phyloP scores from a whole-genome alignment of 1,284 basidiomycete genomes.

The Inonotus hispidus region DNA sequence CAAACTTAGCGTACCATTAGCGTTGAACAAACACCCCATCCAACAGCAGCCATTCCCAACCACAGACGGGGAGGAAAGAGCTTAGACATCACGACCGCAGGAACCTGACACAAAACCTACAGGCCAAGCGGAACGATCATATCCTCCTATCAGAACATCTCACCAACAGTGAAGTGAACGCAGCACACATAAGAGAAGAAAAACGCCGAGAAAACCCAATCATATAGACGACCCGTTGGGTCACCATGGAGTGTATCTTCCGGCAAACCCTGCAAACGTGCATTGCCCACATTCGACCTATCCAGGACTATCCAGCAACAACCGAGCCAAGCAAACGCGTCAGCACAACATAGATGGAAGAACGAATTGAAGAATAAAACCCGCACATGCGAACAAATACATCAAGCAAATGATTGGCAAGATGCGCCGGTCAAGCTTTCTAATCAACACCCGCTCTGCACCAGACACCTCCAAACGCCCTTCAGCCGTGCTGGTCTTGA shows the following conservation, averaged over 20 bases:
- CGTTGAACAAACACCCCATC: constrained; percentile 68
- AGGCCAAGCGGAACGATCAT: not conserved
- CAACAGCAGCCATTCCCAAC: constrained; percentile 59
- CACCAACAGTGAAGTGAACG: constrained; percentile 22
- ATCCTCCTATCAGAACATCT: no score
- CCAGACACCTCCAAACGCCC: constrained; percentile 5
- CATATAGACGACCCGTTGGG: constrained; percentile 57
- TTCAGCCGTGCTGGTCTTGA: not conserved
- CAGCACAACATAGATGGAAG: not conserved
- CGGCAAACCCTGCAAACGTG: constrained; percentile 64
- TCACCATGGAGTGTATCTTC: constrained; percentile 62
- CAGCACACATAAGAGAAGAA: constrained; percentile 63
- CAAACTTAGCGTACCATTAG: constrained; percentile 44
- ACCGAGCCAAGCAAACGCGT: not conserved
- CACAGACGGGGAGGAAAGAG: constrained; percentile 59
- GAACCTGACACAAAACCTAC: constrained; percentile 70
- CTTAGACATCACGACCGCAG: constrained; percentile 61
- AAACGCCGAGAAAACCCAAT: constrained; percentile 71
- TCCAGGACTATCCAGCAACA: constrained; percentile 50
- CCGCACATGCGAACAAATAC: constrained; percentile 71
- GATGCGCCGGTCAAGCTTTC: constrained; percentile 63
- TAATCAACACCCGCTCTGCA: constrained; percentile 54
- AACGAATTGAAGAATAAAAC: constrained; percentile 8
- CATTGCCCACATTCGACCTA: constrained; percentile 71
- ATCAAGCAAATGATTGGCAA: constrained; percentile 65